phyloP scores from a whole-genome alignment of 2,329 filamentous ascomycete species.

The Tricladium varicosporioides region DNA sequence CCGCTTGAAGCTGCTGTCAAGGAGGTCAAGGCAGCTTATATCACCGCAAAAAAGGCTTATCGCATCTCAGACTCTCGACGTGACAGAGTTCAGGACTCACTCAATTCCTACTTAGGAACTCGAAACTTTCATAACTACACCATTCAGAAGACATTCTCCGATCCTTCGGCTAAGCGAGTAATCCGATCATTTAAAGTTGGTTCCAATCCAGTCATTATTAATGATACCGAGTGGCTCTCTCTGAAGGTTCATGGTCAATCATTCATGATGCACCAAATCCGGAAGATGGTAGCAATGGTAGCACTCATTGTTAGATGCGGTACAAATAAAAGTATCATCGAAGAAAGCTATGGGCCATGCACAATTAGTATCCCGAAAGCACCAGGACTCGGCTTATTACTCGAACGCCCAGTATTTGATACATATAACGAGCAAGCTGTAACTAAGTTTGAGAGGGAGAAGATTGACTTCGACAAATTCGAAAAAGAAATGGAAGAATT shows the following conservation, averaged over 20 bases:
- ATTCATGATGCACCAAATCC: constrained; percentile 99
- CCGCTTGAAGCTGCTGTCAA: constrained; percentile 66
- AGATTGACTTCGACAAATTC: constrained; percentile 76
- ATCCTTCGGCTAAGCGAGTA: constrained; percentile 81
- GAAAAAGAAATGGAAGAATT: constrained; percentile 80
- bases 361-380: constrained; percentile 92
- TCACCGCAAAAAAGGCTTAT: constrained; percentile 79
- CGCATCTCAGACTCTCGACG: constrained; percentile 73
- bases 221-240: constrained; percentile 92
- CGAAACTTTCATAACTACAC: constrained; percentile 98
- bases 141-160: constrained; percentile 76
- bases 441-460: constrained; percentile 59
- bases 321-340: constrained; percentile 67
- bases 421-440: constrained; percentile 77
- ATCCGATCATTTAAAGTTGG: constrained; percentile 91
- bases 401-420: constrained; percentile 90
- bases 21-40: constrained; percentile 77
- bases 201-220: constrained; percentile 73
- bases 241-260: constrained; percentile 95
- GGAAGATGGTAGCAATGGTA: constrained; percentile 97
- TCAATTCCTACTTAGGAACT: constrained; percentile 78
- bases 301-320: constrained; percentile 82
- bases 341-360: constrained; percentile 67
- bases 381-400: constrained; percentile 79
- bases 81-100: constrained; percentile 69